These are phyloP conservation scores for Fusarium guadeloupense DNA, from an alignment of 2,329 filamentous ascomycete genomes.

Conservation along the genomic window DNA sequence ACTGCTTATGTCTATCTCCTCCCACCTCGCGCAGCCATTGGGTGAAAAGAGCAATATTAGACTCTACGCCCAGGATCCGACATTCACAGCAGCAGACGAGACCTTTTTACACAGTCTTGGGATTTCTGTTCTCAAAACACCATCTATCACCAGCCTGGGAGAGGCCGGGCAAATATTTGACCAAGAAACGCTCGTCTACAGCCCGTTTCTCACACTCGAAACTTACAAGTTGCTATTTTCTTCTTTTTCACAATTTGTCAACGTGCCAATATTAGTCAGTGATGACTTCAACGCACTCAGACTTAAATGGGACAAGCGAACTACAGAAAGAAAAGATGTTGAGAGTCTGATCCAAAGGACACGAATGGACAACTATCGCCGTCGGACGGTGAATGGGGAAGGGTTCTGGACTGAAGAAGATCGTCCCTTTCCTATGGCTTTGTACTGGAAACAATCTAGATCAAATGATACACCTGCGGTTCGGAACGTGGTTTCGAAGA, in stretches of 20 bases:
- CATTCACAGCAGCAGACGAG: constrained; percentile 35
- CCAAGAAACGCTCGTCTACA: constrained; percentile 36
- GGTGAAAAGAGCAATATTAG: neutral
- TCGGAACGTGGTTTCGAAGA: neutral
- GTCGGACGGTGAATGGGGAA: constrained; percentile 32
- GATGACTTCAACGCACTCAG: constrained; percentile 40
- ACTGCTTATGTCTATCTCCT: constrained; percentile 33
- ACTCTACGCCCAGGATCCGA: constrained; percentile 39
- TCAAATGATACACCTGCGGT: neutral
- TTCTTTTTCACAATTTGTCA: neutral
- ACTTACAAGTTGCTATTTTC: constrained; percentile 30
- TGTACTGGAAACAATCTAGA: constrained; percentile 35
- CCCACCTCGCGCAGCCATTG: constrained; percentile 9
- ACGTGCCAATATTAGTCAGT: constrained; percentile 32
- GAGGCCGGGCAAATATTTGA: constrained; percentile 37
- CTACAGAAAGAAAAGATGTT: constrained; percentile 34
- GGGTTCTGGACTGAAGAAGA: constrained; percentile 36
- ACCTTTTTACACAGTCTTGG: constrained; percentile 29
- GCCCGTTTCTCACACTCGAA: constrained; percentile 39
- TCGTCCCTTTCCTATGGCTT: constrained; percentile 36
- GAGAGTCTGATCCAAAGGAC: constrained; percentile 32
- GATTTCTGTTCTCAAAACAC: constrained; percentile 29
- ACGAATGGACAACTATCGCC: constrained; percentile 23
- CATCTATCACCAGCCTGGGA: constrained; percentile 26
- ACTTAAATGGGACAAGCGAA: constrained; percentile 40